phyloP scores from a whole-genome alignment of 495 filamentous ascomycete genomes.

The Penicillium longicatenatum region DNA sequence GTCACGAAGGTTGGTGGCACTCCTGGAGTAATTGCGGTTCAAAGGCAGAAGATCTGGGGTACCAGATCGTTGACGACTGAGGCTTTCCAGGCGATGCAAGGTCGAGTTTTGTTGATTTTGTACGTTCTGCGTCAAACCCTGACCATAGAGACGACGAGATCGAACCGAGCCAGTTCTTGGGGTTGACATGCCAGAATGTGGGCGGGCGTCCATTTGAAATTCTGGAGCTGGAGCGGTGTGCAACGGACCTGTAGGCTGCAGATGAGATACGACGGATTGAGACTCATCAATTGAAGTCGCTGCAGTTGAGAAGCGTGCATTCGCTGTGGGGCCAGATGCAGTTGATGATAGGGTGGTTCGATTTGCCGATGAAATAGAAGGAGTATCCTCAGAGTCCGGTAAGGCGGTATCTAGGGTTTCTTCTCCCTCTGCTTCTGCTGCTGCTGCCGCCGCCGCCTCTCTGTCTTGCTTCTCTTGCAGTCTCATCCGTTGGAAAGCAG shows the following conservation, averaged over 20 bases:
- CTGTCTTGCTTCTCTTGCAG: constrained; percentile 59
- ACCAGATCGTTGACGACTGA: constrained; percentile 55
- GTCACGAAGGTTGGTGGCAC: constrained; percentile 58
- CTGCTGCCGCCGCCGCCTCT: constrained; percentile 27
- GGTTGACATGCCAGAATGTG: constrained; percentile 24
- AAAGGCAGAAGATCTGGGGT: constrained; percentile 41
- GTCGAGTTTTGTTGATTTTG: constrained; percentile 80
- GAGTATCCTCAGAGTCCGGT: constrained; percentile 55
- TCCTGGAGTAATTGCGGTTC: constrained; percentile 51
- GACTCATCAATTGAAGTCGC: constrained; percentile 91
- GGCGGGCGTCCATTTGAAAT: constrained; percentile 14
- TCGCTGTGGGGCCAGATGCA: constrained; percentile 67
- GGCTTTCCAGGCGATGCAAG: constrained; percentile 74
- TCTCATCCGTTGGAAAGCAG: constrained; percentile 74
- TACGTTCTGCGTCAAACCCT: constrained; percentile 74
- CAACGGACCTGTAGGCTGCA: constrained; percentile 13
- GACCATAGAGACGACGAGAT: constrained; percentile 80
- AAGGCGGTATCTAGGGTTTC: constrained; percentile 21
- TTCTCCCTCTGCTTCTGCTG: constrained; percentile 30
- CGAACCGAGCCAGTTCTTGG: constrained; percentile 57
- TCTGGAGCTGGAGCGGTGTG: constrained; percentile 19
- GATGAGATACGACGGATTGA: constrained; percentile 50
- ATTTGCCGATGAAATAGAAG: constrained; percentile 67
- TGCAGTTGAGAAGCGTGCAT: constrained; percentile 78
- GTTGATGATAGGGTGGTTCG: constrained; percentile 87